Base-by-base conservation (phyloP, 768 basidiomycete species). In the Tricholoma hemisulphureum region DNA sequence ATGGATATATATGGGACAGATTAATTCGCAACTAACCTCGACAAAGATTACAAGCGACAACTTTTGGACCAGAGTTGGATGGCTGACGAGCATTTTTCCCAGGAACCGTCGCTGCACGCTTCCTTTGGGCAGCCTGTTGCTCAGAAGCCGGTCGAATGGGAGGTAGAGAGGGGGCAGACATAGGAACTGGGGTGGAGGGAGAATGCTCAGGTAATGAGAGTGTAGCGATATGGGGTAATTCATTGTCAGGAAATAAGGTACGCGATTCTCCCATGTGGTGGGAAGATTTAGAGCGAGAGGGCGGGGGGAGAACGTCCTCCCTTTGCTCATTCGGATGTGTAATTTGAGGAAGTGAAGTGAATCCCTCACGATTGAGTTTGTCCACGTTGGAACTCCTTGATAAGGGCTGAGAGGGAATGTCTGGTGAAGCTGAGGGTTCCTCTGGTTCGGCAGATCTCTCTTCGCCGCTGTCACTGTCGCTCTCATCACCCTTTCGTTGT, bases 21-120 rank as follows among this genome's bases (percentile, higher is more conserved):
- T 43, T 34, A 20, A 9, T 43, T 31, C 43, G 20, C 45, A 41
- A 28, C 46, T 49, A 66, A 92, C 91, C 89, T 77, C 91, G 83
- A 73, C 91, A 93, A 69, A 91, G 91, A 72, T 93, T 91, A 73
- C 91, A 93, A 14, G 91, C 91, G 21, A 93, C 90, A 11, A 92
- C 88, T 67, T 93, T 93, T 46, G 90, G 89, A 10, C 91, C 91
- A 51, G 88, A 88, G 57, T 79, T 86, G 32, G 84, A 83, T 50
- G 78, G 72, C 65, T 81, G 79, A 60, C 85, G 83, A 54, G 75
- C 77, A 57, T 73, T 81, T 66, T 85, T 86, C 37, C 82, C 86
- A 46, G 85, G 85, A 11, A 88, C 80, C 7, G 88, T 87, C 7
- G 86, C 82, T 13, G 87, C 82, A 50, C 89, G 84, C 67, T 85